Percentiles rank a stretch among this genome's conserved stretches.
Evolutionary conservation across 1,284 basidiomycete species (phyloP).

Genomic region (Apiotrichum mycotoxinovorans): DNA sequence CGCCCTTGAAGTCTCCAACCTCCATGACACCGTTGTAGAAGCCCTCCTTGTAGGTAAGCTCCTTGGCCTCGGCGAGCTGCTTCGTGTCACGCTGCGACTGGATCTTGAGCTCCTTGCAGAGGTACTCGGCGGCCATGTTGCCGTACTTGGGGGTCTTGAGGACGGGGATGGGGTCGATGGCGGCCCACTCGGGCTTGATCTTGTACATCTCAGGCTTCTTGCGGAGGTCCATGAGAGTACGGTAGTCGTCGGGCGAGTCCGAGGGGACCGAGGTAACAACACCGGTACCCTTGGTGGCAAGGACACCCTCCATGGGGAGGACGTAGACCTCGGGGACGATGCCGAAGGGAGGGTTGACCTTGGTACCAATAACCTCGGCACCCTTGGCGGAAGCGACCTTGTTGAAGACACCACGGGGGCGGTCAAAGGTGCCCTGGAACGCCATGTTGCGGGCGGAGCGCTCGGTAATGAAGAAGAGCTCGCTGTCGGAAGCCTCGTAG

Average conservation of each 20-base stretch:
- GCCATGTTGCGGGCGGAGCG: constrained; percentile 97
- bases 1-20: constrained; percentile 82
- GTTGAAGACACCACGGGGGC: constrained; percentile 65
- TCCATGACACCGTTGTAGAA: constrained; percentile 92
- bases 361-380: constrained; percentile 77
- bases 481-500: constrained; percentile 75
- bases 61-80: constrained; percentile 93
- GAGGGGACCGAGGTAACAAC: constrained; percentile 98
- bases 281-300: constrained; percentile 95
- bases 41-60: constrained; percentile 96
- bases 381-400: constrained; percentile 76
- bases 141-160: constrained; percentile 86
- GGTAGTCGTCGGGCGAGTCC: constrained; percentile 96
- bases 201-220: constrained; percentile 98
- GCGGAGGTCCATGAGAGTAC: constrained; percentile 83
- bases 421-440: constrained; percentile 77
- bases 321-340: constrained; percentile 86
- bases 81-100: constrained; percentile 92
- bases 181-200: constrained; percentile 85
- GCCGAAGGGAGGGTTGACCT: constrained; percentile 82
- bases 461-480: constrained; percentile 84
- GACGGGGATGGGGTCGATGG: constrained; percentile 82
- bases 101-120: constrained; percentile 89
- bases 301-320: constrained; percentile 94
- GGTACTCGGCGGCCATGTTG: constrained; percentile 80